These are phyloP conservation scores for Arctium minus DNA, from an alignment of 129 eudicot genomes.

Conservation along the genomic window DNA sequence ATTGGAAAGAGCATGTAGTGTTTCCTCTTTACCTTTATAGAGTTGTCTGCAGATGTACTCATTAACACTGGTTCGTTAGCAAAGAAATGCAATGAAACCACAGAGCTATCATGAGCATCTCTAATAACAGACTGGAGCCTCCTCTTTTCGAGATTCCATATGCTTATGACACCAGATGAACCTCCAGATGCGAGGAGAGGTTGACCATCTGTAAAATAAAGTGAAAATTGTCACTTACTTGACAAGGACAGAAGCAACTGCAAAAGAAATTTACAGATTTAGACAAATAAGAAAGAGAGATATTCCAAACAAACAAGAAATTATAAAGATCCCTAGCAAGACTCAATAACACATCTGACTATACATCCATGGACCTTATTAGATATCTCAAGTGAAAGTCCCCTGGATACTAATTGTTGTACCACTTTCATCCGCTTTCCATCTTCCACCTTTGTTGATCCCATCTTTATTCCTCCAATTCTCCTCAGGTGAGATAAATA, in stretches of 20 bases:
- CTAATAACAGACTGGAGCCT: slow-evolving; percentile 77
- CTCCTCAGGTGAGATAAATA: not conserved
- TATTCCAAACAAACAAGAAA: not conserved
- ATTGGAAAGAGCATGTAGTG: not conserved
- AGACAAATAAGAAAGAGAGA: not conserved
- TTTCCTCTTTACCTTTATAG: slow-evolving; percentile 54
- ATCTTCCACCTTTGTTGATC: not conserved
- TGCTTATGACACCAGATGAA: slow-evolving; percentile 88
- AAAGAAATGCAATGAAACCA: slow-evolving; percentile 77
- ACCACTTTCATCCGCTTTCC: not conserved
- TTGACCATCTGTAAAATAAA: slow-evolving; percentile 60
- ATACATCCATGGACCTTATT: not conserved
- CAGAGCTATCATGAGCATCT: slow-evolving; percentile 84
- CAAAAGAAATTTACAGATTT: not conserved
- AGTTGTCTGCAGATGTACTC: slow-evolving; percentile 94
- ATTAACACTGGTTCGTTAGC: slow-evolving; percentile 91
- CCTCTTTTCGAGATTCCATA: slow-evolving; percentile 97
- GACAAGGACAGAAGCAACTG: not conserved
- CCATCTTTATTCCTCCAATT: not conserved
- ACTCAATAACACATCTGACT: not conserved
- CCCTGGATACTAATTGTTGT: not conserved
- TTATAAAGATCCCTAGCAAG: not conserved
- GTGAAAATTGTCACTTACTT: not conserved
- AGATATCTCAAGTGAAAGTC: not conserved
- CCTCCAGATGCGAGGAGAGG: slow-evolving; percentile 99